Evolutionary conservation across 208 protist genomes (phyloP), one percentile per base, ranked within the genome.

Genomic region (Wallacemonas rigidus): DNA sequence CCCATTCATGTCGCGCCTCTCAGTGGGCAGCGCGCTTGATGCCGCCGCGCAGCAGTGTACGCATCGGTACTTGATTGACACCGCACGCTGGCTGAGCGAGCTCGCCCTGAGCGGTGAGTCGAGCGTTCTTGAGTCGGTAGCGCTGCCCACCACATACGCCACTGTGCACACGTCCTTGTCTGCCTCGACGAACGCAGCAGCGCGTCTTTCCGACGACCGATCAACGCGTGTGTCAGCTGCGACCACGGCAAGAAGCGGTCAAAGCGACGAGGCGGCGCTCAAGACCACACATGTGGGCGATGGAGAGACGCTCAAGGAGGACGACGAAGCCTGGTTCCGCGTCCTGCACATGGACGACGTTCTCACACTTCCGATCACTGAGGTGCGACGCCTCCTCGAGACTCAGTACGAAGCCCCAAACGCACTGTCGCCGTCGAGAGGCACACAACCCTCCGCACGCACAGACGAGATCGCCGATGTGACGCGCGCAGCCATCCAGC

Each of bases 71-170:
- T 76, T 96, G 8, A 77, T 77, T 36, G 81, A 83, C 64, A 80
- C 74, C 38, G 78, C 79, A 2, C 65, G 79, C 64, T 94, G 87
- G 87, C 77, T 96, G 39, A 75, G 80, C 12, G 87, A 94, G 76
- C 76, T 96, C 45, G 72, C 81, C 1, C 80, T 94, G n/a, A 76
- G 82, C 64, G 90, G 81, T 7, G 72, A 55, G 1, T 58, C 72
- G 39, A 41, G 11, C 5, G 63, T 85, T 15, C 61, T 81, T 0
- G 58, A 56, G 17, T 67, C 69, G 53, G 38, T 41, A 35, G 12
- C 60, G 68, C 12, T 12, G 6, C 45, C 12, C 0, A 50, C 12
- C 45, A 50, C 0, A 6, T 12, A 50, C 45, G 8, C 12, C 45
- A 50, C 45, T 50, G 45, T 12, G 45, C 45, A 50, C 45, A 0